Evolutionary conservation across 768 basidiomycete genomes (phyloP), one percentile per base, ranked within the genome.

Genomic region (Pleurotus pulmonarius): DNA sequence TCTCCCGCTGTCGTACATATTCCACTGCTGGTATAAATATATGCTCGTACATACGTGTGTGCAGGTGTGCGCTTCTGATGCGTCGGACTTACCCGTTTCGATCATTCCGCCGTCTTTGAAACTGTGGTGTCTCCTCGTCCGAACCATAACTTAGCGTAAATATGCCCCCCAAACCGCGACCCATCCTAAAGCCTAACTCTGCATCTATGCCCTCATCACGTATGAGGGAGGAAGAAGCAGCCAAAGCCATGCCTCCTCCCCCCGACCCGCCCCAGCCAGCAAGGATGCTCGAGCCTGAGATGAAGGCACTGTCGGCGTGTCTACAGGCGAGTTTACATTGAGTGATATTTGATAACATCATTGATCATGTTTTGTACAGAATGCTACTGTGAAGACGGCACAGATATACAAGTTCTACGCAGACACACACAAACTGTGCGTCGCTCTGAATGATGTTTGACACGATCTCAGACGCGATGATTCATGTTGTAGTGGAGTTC

Each of bases 351-450:
- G 41, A 16, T 22, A 43, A 4, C 13, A 43, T 44, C 24, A 7
- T 24, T 6, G 11, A n/a, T 13, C 3, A 40, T 3, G 43, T 26
- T 47, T 61, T 16, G 25, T 58, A 49, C 54, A 80, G 87, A 83
- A 82, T 61, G 82, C 83, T n/a, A 78, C 83, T 5, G 71, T 89
- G 3, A 88, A 83, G 67, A 85, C 87, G 1, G 88, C 81, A 4
- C 83, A 90, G 63, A 75, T 92, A 13, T 87, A 88, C 61, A 72
- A 75, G 6, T 91, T 88, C 64, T 85, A 88, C 63, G 75, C 81
- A 0, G 86, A 90, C 59, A 73, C 83, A 44, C 78, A 74, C 59
- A 81, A 76, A 72, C 73, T 90, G 90, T 90, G 64, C 60, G 85
- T 70, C 37, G 22, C 20, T 52, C 39, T 52, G 1, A 2, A 34